A percentile compares a stretch with the other conserved stretches of the same genome.
Conservation (phyloP, 495 filamentous ascomycete species). For the Penicillium pancosmium region DNA sequence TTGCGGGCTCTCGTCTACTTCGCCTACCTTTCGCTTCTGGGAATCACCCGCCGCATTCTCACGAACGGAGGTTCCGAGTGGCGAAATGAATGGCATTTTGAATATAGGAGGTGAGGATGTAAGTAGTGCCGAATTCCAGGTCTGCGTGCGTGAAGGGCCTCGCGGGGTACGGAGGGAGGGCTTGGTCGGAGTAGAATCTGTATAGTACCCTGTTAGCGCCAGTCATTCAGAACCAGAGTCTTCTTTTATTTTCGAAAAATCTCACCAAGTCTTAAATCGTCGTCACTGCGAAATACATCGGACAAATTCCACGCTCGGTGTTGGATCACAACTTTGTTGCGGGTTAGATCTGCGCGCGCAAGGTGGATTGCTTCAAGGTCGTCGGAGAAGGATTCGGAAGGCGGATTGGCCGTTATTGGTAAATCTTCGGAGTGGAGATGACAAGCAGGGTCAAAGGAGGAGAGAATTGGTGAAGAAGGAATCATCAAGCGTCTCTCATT, state of each 20-base stretch:
- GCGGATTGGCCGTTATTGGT: slow-evolving; percentile 26
- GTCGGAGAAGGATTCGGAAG: slow-evolving; percentile 54
- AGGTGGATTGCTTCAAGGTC: slow-evolving; percentile 62
- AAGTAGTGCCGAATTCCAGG: slow-evolving; percentile 25
- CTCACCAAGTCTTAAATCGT: slow-evolving; percentile 53
- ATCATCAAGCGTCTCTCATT: slow-evolving; percentile 37
- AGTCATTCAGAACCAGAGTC: background rate
- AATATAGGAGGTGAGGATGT: slow-evolving; percentile 37
- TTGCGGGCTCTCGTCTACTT: slow-evolving; percentile 38
- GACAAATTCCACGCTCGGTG: slow-evolving; percentile 60
- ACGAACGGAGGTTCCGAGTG: slow-evolving; percentile 39
- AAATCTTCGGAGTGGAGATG: slow-evolving; percentile 51
- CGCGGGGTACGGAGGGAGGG: slow-evolving; percentile 31
- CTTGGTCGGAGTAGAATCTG: slow-evolving; percentile 39
- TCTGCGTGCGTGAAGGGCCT: slow-evolving; percentile 15
- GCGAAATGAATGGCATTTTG: slow-evolving; percentile 66
- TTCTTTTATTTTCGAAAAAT: background rate
- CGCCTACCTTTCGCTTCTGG: slow-evolving; percentile 50
- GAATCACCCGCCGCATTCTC: slow-evolving; percentile 24
- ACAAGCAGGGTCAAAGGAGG: slow-evolving; percentile 58
- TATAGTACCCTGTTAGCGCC: background rate
- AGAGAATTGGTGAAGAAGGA: slow-evolving; percentile 39
- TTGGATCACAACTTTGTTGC: slow-evolving; percentile 65
- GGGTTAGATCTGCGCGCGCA: slow-evolving; percentile 51
- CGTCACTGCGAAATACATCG: slow-evolving; percentile 67